Percentiles rank a stretch among this genome's conserved stretches.
These are phyloP conservation scores for carrot (Daucus carota) DNA, from an alignment of 129 eudicot genomes.

Conservation along the genomic window DH1_v3.0 NC_030385.2:41424501-41425000, in stretches of 20 bases:
- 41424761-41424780: slow-evolving; percentile 78
- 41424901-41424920: slow-evolving; percentile 91
- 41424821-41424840: slow-evolving; percentile 57
- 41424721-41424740: slow-evolving; percentile 76
- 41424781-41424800: slow-evolving; percentile 96
- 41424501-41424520: neutral
- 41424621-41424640: neutral
- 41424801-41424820: slow-evolving; percentile 82
- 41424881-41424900: slow-evolving; percentile 87
- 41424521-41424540: neutral
- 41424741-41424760: slow-evolving; percentile 79
- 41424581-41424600: neutral
- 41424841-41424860: slow-evolving; percentile 90
- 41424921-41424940: slow-evolving; percentile 61
- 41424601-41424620: neutral
- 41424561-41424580: neutral
- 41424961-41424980: slow-evolving; percentile 2
- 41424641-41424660: neutral
- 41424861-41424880: slow-evolving; percentile 83
- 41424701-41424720: slow-evolving; percentile 92
- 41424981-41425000: neutral
- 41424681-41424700: slow-evolving; percentile 63
- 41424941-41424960: slow-evolving; percentile 67
- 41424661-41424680: slow-evolving; percentile 34
- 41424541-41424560: neutral